Conservation (phyloP, 306 rosid species). For the Cajanus cajan region DNA sequence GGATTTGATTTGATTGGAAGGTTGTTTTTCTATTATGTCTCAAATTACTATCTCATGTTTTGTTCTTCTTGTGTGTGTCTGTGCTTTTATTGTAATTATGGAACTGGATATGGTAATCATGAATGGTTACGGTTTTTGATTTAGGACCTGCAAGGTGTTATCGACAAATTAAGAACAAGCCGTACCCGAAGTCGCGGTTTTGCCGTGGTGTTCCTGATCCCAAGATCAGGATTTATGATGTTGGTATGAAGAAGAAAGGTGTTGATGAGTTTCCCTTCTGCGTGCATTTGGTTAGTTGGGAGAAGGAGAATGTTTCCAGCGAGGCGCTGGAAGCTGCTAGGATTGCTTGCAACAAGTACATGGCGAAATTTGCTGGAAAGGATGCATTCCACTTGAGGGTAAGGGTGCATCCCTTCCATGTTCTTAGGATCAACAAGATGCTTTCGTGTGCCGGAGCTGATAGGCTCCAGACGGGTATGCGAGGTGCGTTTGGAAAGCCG, state of each 20-base stretch:
- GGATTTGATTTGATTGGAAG: not conserved
- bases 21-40: not conserved
- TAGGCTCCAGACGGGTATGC: not conserved
- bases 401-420: not conserved
- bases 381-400: conserved; percentile 7
- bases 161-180: not conserved
- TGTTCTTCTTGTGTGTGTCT: not conserved
- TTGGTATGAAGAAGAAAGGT: conserved; percentile 5
- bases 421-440: conserved; percentile 12
- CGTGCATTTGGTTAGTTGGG: conserved; percentile 15
- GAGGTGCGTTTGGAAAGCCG: not conserved
- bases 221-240: conserved; percentile 13
- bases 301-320: not conserved
- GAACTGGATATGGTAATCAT: not conserved
- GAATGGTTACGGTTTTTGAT: not conserved
- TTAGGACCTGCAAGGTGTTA: conserved; percentile 10
- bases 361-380: not conserved
- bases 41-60: not conserved
- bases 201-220: conserved; percentile 8
- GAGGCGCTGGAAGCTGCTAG: not conserved
- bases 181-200: not conserved
- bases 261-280: conserved; percentile 1
- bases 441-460: not conserved
- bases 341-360: not conserved
- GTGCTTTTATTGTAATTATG: not conserved